A percentile compares a stretch with the other conserved stretches of the same genome.
Evolutionary conservation across 805 yeast genomes (phyloP).

Genomic region (Candida xiaguanensis): DNA sequence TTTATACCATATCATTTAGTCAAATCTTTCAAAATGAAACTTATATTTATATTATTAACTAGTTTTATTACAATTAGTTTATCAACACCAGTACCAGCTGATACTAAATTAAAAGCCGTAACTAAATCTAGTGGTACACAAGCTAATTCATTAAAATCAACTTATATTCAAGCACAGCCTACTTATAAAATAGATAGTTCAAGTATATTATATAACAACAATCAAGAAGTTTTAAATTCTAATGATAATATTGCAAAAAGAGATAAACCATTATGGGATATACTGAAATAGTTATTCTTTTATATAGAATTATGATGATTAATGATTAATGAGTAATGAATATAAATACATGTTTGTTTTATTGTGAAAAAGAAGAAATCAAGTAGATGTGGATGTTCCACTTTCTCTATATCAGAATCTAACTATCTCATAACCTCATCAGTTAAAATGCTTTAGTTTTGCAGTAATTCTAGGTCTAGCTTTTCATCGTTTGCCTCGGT

Average conservation of each 20-base stretch:
- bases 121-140: slow-evolving; percentile 5
- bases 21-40: too few species aligned
- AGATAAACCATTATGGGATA: slow-evolving; percentile 1
- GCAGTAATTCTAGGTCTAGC: too few species aligned
- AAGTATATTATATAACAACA: slow-evolving; percentile 15
- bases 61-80: background rate
- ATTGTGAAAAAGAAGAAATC: too few species aligned
- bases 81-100: slow-evolving; percentile 29
- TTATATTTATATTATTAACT: background rate
- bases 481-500: too few species aligned
- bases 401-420: too few species aligned
- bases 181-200: slow-evolving; percentile 10
- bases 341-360: background rate
- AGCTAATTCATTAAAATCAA: slow-evolving; percentile 12
- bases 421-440: too few species aligned
- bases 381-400: too few species aligned
- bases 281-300: background rate
- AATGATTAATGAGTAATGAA: background rate
- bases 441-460: too few species aligned
- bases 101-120: slow-evolving; percentile 20
- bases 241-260: background rate
- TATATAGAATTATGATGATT: background rate
- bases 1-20: too few species aligned
- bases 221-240: slow-evolving; percentile 11
- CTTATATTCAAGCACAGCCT: slow-evolving; percentile 16